Conservation (phyloP, 148 eudicot genomes). For the Cornus florida region DNA sequence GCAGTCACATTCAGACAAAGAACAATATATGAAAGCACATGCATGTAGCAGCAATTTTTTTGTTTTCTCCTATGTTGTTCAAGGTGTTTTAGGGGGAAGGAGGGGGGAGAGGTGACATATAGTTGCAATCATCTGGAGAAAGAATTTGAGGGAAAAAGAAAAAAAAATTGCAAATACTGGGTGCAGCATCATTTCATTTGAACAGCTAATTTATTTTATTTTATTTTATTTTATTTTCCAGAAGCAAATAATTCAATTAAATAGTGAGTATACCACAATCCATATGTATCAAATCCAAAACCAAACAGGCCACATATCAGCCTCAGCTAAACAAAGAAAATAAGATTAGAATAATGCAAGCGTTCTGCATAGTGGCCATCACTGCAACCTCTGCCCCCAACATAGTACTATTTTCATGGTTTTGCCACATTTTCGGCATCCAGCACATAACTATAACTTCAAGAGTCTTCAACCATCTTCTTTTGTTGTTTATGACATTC, state of each 20-base stretch:
- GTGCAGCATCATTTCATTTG: too few relatives aligned
- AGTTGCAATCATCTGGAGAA: background rate
- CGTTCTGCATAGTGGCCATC: background rate
- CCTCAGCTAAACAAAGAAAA: background rate
- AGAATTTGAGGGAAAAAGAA: too few relatives aligned
- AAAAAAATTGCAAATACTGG: background rate
- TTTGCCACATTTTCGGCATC: background rate
- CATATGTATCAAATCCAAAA: too few relatives aligned
- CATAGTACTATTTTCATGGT: background rate
- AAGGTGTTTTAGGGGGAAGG: background rate
- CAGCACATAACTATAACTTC: background rate
- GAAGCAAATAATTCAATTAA: too few relatives aligned
- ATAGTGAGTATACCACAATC: too few relatives aligned
- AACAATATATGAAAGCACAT: background rate
- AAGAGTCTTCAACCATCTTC: background rate
- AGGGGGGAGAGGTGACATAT: background rate
- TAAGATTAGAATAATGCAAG: background rate
- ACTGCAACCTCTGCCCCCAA: background rate
- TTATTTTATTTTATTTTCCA: too few relatives aligned
- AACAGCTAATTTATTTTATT: too few relatives aligned
- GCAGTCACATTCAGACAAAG: background rate
- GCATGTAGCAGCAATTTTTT: background rate
- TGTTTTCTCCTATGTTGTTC: too few relatives aligned
- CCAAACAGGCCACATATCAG: background rate
- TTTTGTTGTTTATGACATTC: background rate